A percentile compares a stretch with the other conserved stretches of the same genome.
Conservation (phyloP, 176 grass and related monocot species). For the Poa pratensis region DNA sequence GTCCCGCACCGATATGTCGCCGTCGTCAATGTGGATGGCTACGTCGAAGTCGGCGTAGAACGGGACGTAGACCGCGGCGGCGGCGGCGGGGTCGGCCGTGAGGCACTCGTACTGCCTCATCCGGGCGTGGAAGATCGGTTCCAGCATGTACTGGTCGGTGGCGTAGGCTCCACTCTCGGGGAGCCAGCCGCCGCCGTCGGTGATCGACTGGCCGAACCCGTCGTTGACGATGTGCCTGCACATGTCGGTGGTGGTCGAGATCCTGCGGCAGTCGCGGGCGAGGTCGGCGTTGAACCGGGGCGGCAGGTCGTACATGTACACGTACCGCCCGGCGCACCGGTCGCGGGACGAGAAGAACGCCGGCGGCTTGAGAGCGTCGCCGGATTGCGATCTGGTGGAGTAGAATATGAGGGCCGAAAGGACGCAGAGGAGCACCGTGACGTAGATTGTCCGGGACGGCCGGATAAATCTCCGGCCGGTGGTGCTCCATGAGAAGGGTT, state of each 20-base stretch:
- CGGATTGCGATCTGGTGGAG: no score
- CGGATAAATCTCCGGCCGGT: no score
- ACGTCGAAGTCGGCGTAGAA: constrained; percentile 77
- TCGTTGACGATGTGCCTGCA: constrained; percentile 54
- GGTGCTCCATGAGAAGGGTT: no score
- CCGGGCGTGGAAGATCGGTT: constrained; percentile 69
- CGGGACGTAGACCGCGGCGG: constrained; percentile 57
- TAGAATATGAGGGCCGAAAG: no score
- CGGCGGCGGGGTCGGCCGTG: constrained; percentile 41
- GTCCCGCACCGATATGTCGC: no score
- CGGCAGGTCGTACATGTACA: no score
- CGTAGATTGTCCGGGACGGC: no score
- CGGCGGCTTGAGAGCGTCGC: no score
- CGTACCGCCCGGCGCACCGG: no score
- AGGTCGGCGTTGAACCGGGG: constrained; percentile 38
- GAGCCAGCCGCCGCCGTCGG: background rate
- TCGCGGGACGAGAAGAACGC: no score
- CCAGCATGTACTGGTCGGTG: constrained; percentile 46
- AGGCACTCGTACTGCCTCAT: constrained; percentile 73
- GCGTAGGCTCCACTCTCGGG: constrained; percentile 45
- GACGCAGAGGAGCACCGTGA: no score
- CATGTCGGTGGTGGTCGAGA: constrained; percentile 42
- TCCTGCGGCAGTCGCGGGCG: constrained; percentile 40
- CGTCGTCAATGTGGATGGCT: constrained; percentile 22
- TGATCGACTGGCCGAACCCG: constrained; percentile 48